Conservation (phyloP, 2,329 filamentous ascomycete species). For the Sporothrix mexicana region DNA sequence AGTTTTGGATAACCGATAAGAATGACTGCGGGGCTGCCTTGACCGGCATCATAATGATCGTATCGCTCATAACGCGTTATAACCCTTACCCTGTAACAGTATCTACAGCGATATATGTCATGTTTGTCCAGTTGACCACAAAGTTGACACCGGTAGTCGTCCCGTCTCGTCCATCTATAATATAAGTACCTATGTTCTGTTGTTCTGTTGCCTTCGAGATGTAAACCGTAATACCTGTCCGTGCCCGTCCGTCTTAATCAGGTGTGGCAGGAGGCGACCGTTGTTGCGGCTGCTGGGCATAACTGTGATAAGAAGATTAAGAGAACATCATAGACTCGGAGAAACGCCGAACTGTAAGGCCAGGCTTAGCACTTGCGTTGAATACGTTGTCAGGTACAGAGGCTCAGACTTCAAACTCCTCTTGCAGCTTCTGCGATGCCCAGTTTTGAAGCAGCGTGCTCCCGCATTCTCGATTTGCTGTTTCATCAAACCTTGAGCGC, state of each 20-base stretch:
- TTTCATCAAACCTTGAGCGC: constrained; percentile 6
- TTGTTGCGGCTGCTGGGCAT: background rate
- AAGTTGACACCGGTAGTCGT: background rate
- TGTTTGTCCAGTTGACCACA: background rate
- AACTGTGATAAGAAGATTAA: background rate
- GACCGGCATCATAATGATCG: background rate
- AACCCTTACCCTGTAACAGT: background rate
- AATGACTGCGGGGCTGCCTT: constrained; percentile 13
- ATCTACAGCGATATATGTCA: too few species aligned
- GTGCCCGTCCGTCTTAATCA: too few species aligned
- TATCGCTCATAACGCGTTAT: background rate
- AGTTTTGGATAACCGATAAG: constrained; percentile 25
- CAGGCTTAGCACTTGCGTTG: too few species aligned
- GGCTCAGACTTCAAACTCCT: background rate
- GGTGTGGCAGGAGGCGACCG: too few species aligned
- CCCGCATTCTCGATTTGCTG: background rate
- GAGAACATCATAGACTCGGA: too few species aligned
- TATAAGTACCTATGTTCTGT: background rate
- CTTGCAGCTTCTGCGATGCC: background rate
- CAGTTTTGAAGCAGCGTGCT: background rate
- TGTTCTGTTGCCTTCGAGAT: background rate
- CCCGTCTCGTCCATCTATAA: background rate
- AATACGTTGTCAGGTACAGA: too few species aligned
- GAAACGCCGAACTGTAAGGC: too few species aligned
- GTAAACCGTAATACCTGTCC: background rate